Evolutionary conservation across 2,329 filamentous ascomycete genomes (phyloP).

Genomic region (Periconia sp.): DNA sequence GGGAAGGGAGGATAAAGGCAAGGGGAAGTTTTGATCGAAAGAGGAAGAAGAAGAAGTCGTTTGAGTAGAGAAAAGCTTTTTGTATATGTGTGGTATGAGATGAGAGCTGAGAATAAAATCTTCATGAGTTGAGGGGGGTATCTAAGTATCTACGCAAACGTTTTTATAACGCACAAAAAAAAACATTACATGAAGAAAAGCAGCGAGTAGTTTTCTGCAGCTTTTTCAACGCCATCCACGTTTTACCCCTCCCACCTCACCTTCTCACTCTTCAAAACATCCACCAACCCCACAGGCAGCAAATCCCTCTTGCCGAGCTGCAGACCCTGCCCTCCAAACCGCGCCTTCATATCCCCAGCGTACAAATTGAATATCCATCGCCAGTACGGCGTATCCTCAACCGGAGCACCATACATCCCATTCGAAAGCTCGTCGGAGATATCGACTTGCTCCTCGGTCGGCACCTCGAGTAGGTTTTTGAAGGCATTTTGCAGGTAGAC

Average conservation of each 20-base stretch:
- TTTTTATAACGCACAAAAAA: too few relatives aligned
- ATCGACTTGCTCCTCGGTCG: conserved; percentile 25
- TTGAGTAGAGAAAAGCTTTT: too few relatives aligned
- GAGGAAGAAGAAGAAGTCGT: too few relatives aligned
- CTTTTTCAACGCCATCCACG: conserved; percentile 23
- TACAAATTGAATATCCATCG: conserved; percentile 54
- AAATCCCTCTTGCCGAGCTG: conserved; percentile 49
- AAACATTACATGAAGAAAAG: too few relatives aligned
- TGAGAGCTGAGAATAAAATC: too few relatives aligned
- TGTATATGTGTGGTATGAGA: too few relatives aligned
- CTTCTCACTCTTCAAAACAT: conserved; percentile 45
- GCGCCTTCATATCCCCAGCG: conserved; percentile 46
- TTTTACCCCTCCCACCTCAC: conserved; percentile 46
- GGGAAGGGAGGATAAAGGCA: too few relatives aligned
- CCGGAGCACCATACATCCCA: conserved; percentile 13
- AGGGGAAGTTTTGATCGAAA: too few relatives aligned
- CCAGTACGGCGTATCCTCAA: conserved; percentile 48
- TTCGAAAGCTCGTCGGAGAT: conserved; percentile 26
- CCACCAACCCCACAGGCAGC: conserved; percentile 50
- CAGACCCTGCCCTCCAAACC: conserved; percentile 47
- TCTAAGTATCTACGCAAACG: too few relatives aligned
- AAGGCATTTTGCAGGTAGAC: conserved; percentile 46
- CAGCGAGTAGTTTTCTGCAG: neutral
- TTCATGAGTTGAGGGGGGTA: too few relatives aligned
- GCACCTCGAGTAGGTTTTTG: conserved; percentile 45